These are phyloP conservation scores for Ceratocystis colombiana DNA, from an alignment of 2,329 filamentous ascomycete genomes.

Conservation along the genomic window DNA sequence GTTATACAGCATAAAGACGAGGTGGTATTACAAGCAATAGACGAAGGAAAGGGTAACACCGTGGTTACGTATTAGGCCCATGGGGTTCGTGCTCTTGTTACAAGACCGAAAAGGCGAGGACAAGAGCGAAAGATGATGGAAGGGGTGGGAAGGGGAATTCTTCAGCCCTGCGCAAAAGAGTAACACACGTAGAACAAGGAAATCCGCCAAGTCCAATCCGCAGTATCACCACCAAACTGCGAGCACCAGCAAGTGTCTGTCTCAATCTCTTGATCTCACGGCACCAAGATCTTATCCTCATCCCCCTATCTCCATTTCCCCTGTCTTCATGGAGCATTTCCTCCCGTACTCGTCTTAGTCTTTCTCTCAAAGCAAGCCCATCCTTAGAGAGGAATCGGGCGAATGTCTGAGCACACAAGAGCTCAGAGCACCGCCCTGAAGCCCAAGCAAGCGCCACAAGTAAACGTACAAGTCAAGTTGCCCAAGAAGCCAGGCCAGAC, in stretches of 20 bases:
- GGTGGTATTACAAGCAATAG: background rate
- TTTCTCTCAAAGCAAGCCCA: background rate
- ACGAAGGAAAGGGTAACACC: background rate
- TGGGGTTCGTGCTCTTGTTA: background rate
- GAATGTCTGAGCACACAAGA: background rate
- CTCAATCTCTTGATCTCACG: background rate
- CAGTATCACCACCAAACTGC: too few species aligned
- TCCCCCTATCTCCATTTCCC: background rate
- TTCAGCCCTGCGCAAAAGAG: constrained; percentile 3
- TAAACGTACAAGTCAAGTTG: too few species aligned
- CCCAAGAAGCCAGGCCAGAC: too few species aligned
- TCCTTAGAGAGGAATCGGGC: too few species aligned
- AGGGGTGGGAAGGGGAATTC: background rate
- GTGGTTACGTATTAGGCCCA: background rate
- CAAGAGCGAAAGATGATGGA: background rate
- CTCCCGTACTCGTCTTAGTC: too few species aligned
- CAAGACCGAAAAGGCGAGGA: too few species aligned
- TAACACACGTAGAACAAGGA: background rate
- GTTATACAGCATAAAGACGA: background rate
- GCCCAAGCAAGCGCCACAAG: background rate
- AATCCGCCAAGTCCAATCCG: background rate
- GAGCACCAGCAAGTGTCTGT: background rate
- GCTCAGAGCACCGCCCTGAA: background rate
- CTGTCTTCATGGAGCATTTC: background rate
- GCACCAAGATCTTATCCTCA: too few species aligned